Evolutionary conservation across 108 stramenopile species (phyloP).

Genomic region (Cyclostephanos tholiformis): DNA sequence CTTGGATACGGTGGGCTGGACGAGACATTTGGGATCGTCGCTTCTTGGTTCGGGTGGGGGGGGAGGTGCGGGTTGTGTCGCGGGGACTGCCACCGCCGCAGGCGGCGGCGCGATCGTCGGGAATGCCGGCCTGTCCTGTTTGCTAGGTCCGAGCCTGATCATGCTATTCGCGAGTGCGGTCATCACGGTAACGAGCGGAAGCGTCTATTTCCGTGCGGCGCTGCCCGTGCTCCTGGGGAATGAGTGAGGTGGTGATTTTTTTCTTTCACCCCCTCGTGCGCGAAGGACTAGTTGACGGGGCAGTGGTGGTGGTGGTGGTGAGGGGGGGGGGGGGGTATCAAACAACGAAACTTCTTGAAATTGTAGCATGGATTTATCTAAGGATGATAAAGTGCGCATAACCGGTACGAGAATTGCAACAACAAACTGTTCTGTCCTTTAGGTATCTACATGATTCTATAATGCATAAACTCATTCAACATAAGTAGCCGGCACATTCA

Average conservation of each 20-base stretch:
- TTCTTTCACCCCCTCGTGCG: no score
- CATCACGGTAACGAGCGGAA: constrained; percentile 85
- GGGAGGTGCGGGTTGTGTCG: constrained; percentile 18
- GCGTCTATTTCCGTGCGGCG: constrained; percentile 84
- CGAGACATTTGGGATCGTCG: background rate
- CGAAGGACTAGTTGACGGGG: no score
- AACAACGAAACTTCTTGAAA: no score
- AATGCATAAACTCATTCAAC: no score
- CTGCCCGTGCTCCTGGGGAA: constrained; percentile 64
- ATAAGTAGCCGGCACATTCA: no score
- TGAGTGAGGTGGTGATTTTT: constrained; percentile 16
- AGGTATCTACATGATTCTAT: no score
- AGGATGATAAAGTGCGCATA: no score
- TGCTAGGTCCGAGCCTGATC: constrained; percentile 51
- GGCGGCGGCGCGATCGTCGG: constrained; percentile 7
- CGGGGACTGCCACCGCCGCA: background rate
- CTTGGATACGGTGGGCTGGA: constrained; percentile 30
- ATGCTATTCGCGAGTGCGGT: constrained; percentile 72
- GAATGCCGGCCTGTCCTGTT: constrained; percentile 20
- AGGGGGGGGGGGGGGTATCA: no score
- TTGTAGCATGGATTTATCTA: no score
- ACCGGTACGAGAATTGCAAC: no score
- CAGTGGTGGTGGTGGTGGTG: no score
- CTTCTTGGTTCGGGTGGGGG: constrained; percentile 15
- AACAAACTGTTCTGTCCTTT: no score